Evolutionary conservation across 148 eudicot genomes (phyloP).

Genomic region (Silene latifolia): DNA sequence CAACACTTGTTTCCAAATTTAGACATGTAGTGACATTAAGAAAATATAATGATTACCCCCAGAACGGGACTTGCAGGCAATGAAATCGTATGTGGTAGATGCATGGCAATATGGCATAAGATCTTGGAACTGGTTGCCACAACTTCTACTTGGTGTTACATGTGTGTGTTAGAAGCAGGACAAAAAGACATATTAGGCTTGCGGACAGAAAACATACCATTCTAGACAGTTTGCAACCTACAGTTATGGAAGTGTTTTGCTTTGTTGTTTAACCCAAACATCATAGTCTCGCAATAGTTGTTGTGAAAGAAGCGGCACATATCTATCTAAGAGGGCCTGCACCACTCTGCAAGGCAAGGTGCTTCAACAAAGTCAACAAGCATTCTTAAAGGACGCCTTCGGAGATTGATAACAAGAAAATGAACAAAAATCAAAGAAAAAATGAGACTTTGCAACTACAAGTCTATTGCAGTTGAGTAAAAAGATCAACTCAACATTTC

Average conservation of each 20-base stretch:
- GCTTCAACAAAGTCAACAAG: not conserved
- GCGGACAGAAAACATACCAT: slow-evolving; percentile 14
- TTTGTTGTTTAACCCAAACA: slow-evolving; percentile 52
- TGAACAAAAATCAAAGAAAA: not conserved
- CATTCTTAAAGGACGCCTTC: not conserved
- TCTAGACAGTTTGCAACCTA: slow-evolving; percentile 9
- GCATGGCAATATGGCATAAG: too few species aligned
- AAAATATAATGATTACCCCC: too few species aligned
- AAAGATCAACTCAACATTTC: not conserved
- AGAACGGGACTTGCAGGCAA: too few species aligned
- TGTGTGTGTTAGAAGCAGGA: not conserved
- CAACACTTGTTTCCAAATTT: too few species aligned
- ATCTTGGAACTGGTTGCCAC: not conserved
- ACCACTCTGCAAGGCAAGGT: slow-evolving; percentile 54
- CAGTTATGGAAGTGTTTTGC: slow-evolving; percentile 21
- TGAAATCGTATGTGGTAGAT: too few species aligned
- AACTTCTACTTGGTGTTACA: not conserved
- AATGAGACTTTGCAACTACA: not conserved
- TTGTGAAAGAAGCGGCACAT: slow-evolving; percentile 65
- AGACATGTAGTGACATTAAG: too few species aligned
- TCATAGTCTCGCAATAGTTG: slow-evolving; percentile 60
- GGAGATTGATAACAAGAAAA: not conserved
- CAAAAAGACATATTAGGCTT: not conserved
- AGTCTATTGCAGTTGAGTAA: not conserved
- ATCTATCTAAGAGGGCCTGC: slow-evolving; percentile 76